Evolutionary conservation across 1,139 yeast species (phyloP), one percentile per base, ranked within the genome.

Genomic region (Debaryomyces sp.): DNA sequence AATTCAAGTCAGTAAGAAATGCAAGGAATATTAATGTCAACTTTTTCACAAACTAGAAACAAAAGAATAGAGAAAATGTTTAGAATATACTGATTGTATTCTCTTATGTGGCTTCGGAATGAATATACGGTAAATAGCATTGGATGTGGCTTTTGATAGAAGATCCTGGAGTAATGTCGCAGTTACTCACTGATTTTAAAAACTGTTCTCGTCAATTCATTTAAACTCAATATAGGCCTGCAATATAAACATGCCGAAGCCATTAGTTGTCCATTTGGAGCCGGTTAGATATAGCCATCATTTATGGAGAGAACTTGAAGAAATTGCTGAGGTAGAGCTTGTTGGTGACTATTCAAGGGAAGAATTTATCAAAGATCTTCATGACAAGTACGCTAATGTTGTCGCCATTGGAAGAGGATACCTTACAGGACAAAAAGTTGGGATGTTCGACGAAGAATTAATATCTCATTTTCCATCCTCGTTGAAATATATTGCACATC

Each of bases 371-470:
- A 33, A 55, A 36, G 83, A 78, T 53, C 61, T 78, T 55, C 59
- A 71, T 46, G 70, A 69, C 39, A 72, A 71, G 50, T 71, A 74
- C 52, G 62, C 67, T 29, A 72, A 73, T 34, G 65, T 77, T 39
- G 63, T 69, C 36, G 64, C 71, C 47, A 74, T 80, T 45, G 64
- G 80, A 8, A 68, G 84, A 53, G 80, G 82, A 3, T 77, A 72
- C 47, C 68, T 60, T 1, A 71, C 80, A 48, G 60, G 65, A 12
- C 47, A 45, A 12, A 56, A 64, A 50, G 84, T 89, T 1, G 96
- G 96, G 2, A 63, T 81, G 39, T 80, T 88, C 58, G 94, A 88
- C 60, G 78, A 73, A 44, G 92, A 87, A 57, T 62, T 89, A 53
- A 75, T 84, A 18, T 59, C 66, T 8, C 61, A 60, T 21, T 68